A percentile compares a stretch with the other conserved stretches of the same genome.
Conservation (phyloP, 164 flowering plant species). For the Cinnamomum chago region DNA sequence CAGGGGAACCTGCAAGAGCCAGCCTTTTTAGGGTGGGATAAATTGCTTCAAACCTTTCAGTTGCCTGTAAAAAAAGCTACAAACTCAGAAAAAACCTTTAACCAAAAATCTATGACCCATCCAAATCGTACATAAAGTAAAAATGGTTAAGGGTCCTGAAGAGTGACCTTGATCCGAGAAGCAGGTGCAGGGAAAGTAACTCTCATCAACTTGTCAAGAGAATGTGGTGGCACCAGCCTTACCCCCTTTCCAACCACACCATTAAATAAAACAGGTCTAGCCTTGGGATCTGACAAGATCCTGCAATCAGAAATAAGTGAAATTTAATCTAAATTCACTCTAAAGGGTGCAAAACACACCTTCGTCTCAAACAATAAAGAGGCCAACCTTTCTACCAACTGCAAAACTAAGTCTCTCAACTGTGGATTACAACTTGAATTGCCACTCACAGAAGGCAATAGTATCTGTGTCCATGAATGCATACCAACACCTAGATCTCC, state of each 20-base stretch:
- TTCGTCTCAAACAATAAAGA: not conserved
- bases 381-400: conserved; percentile 74
- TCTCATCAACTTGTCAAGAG: conserved; percentile 57
- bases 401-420: conserved; percentile 85
- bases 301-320: conserved; percentile 27
- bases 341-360: not conserved
- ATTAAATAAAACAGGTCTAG: conserved; percentile 60
- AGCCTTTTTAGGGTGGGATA: conserved; percentile 79
- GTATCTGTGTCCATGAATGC: conserved; percentile 58
- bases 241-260: conserved; percentile 89
- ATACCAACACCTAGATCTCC: conserved; percentile 78
- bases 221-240: conserved; percentile 75
- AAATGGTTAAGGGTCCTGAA: not conserved
- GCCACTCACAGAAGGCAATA: conserved; percentile 61
- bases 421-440: conserved; percentile 70
- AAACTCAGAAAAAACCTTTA: not conserved
- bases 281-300: conserved; percentile 71
- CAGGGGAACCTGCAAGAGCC: conserved; percentile 76
- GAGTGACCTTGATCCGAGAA: conserved; percentile 65
- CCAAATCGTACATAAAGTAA: not conserved
- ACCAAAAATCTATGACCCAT: not conserved
- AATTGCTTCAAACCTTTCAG: conserved; percentile 83
- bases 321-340: not conserved
- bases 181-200: conserved; percentile 68
- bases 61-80: conserved; percentile 46